Evolutionary conservation across 139 green algal species (phyloP), one percentile per base, ranked within the genome.

Genomic region (Chlamydomonas incerta): DNA sequence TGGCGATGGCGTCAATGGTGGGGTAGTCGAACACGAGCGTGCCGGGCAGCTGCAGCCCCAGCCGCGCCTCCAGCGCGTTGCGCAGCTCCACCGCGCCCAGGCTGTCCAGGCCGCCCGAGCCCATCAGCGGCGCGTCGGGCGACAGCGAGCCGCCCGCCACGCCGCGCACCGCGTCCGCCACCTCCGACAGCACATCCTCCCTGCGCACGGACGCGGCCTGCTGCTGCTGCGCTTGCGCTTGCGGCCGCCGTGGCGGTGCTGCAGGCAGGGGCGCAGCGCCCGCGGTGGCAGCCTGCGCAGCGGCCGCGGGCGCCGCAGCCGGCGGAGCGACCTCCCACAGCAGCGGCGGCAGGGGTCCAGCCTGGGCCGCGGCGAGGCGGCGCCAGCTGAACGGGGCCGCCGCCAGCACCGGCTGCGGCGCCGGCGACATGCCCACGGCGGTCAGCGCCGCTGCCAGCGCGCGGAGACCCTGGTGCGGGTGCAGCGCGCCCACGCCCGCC

Each of bases 11-110:
- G 46, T 88, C 74, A 0, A 93, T 63, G 15, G 93, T 92, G 28
- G 95, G 93, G 85, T 94, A 94, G 84, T 97, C 95, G 75, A 97
- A 95, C 14, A 91, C 89, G 24, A 96, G 77, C 0, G 94, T 96
- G 34, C 87, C 83, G 15, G 94, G 92, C 71, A 97, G 87, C 24
- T 29, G 28, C 17, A 87, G 63, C 72, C 72, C 65, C 77, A 88
- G 88, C 83, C 70, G 69, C 31, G 55, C 80, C 28, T 96, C 94
- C n/a, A 98, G 92, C 4, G 80, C 79, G 74, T 95, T 95, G 46
- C 94, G 88, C 62, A 98, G 90, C 93, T 98, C 96, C 35, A 98
- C 92, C 10, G 94, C 94, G 0, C 93, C 93, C 20, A 97, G 86
- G 28, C 92, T 96, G 87, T 98, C 92, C 70, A 97, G 80, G 3